Evolutionary conservation across 2,329 filamentous ascomycete species (phyloP), one percentile per base, ranked within the genome.

Genomic region (Ophiostoma montium): DNA sequence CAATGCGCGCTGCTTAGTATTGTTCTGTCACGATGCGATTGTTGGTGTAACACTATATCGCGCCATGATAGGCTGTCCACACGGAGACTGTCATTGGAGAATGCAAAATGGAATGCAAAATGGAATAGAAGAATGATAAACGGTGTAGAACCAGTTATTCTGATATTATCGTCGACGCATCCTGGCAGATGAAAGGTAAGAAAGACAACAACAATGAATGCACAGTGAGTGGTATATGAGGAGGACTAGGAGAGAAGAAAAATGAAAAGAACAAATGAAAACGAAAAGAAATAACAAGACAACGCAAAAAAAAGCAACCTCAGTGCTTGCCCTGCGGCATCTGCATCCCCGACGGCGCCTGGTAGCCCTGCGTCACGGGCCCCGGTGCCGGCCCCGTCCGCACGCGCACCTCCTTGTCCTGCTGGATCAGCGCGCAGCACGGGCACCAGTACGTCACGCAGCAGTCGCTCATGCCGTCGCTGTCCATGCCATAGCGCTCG

Each of bases 371-470:
- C 7, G 44, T 43, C 38, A 55, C 33, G 35, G 58, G 56, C 5
- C 16, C 49, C 56, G 31, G 53, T 48, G 10, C 33, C 21, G 33
- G 47, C 32, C n/a, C n/a, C 31, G 57, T 57, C 21, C 62, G 61
- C 5, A 42, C 45, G 50, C 59, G 57, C 42, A 71, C 67, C 57
- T 80, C 76, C 55, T 76, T 75, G 51, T 78, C 74, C 50, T 78
- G 68, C 63, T 80, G 76, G 54, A 78, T 67, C 50, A 78, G 60
- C 6, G 67, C 65, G 57, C 76, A 80, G 67, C 74, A 78, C 33
- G 65, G 59, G 59, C 76, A 80, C 63, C 69, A 79, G 54, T 64
- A 76, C 13, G 69, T 62, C n/a, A 63, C 59, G 55, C 70, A 71
- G 62, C 68, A 80, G 58, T 80, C 76, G 32, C 61, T 61, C 51